A percentile compares a stretch with the other conserved stretches of the same genome.
Evolutionary conservation across 352 stramenopile species (phyloP).

Genomic region (Thraustotheca clavata): DNA sequence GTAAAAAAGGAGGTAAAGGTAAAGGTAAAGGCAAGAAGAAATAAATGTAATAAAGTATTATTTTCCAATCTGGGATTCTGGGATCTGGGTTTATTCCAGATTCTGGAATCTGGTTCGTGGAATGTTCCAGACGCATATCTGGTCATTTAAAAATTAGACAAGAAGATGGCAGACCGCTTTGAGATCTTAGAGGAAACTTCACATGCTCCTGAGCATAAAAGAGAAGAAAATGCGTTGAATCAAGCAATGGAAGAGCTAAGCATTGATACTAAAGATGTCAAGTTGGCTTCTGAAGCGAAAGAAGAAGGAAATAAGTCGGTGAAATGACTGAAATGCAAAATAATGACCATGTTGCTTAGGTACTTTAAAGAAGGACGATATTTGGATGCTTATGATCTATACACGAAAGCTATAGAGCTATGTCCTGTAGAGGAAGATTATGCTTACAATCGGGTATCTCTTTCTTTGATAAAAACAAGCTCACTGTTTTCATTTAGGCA

Average conservation of each 20-base stretch:
- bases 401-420: constrained; percentile 73
- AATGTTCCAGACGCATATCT: not conserved
- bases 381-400: constrained; percentile 77
- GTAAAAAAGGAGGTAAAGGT: constrained; percentile 58
- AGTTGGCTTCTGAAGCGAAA: constrained; percentile 62
- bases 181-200: constrained; percentile 82
- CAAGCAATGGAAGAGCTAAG: constrained; percentile 11
- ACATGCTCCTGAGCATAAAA: constrained; percentile 42
- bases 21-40: constrained; percentile 26
- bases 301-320: constrained; percentile 74
- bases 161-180: constrained; percentile 35
- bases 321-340: constrained; percentile 1
- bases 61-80: not conserved
- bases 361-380: constrained; percentile 60
- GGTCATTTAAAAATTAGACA: not conserved
- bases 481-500: constrained; percentile 30
- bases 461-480: not conserved
- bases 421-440: constrained; percentile 67
- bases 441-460: constrained; percentile 59
- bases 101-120: not conserved
- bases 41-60: not conserved
- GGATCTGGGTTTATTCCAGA: not conserved
- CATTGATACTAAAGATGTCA: constrained; percentile 34
- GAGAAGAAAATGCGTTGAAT: constrained; percentile 6
- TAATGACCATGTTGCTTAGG: constrained; percentile 25